Evolutionary conservation across 164 flowering plant genomes (phyloP).

Genomic region (Magnolia changhungtana): DNA sequence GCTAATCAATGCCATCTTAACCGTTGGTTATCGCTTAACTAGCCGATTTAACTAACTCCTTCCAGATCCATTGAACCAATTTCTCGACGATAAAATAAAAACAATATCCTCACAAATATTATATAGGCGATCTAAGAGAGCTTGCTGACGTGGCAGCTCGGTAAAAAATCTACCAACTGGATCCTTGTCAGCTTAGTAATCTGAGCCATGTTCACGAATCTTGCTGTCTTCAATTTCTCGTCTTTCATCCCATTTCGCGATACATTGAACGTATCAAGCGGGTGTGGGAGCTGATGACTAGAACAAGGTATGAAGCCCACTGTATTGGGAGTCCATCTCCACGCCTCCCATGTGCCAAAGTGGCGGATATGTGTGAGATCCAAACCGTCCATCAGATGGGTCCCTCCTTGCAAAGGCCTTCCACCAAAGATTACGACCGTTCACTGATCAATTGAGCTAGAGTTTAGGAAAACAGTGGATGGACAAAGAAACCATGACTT

Average conservation of each 20-base stretch:
- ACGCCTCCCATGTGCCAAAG: no score
- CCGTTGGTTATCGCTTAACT: not conserved
- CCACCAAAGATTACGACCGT: no score
- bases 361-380: no score
- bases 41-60: not conserved
- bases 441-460: no score
- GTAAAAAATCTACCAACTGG: constrained; percentile 1
- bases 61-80: constrained; percentile 2
- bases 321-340: no score
- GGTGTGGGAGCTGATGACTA: not conserved
- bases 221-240: not conserved
- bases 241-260: no score
- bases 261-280: no score
- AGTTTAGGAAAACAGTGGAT: no score
- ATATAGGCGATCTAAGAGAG: not conserved
- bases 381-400: no score
- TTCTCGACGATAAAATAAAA: constrained; percentile 5
- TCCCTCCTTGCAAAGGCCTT: no score
- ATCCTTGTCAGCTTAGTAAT: constrained; percentile 6
- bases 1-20: not conserved
- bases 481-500: no score
- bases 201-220: not conserved
- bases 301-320: not conserved
- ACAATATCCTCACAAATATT: not conserved
- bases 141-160: not conserved